Evolutionary conservation across 129 eudicot species (phyloP), one percentile per base, ranked within the genome.

Genomic region (Mikania micrantha): DNA sequence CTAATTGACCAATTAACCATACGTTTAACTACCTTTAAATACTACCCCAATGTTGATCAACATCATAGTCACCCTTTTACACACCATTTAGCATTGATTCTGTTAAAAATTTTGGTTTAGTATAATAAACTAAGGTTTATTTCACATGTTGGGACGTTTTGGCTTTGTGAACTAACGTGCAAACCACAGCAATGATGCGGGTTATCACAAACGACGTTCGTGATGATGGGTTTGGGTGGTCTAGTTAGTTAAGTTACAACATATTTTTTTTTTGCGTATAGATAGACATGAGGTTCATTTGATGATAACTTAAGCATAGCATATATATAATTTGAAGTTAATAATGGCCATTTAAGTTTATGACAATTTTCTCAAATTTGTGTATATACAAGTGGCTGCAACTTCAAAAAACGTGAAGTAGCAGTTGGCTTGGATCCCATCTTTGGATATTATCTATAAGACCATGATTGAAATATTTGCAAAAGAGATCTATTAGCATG

Each of bases 401-500:
- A 54, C 60, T 24, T 54, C 17, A 25, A 54, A 54, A 54, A 25
- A 12, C 12, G 60, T 54, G 60, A 24, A 54, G 32, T 54, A 54
- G 32, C 25, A 54, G 35, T 24, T 10, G 60, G 32, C 9, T 54
- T 25, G 60, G 35, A 54, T 54, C 16, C 60, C 34, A 54, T 52
- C 60, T 52, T 52, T 52, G 24, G 60, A 52, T 53, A 53, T 15
- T 53, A 53, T 25, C 35, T 54, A 25, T 54, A 54, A 27, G 25
- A 24, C 19, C 13, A 54, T 54, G 35, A 54, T 11, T 54, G 19
- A 54, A 54, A 25, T 54, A 54, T 54, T 54, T 54, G 60, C 9
- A 24, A 54, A 54, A 54, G 35, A 54, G 64, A 29, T 29, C 13
- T 2, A 29, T 73, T 73, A 73, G 45, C 65, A 74, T 64, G 72